phyloP scores from a whole-genome alignment of 768 basidiomycete genomes.

The Pholiota microspora region DNA sequence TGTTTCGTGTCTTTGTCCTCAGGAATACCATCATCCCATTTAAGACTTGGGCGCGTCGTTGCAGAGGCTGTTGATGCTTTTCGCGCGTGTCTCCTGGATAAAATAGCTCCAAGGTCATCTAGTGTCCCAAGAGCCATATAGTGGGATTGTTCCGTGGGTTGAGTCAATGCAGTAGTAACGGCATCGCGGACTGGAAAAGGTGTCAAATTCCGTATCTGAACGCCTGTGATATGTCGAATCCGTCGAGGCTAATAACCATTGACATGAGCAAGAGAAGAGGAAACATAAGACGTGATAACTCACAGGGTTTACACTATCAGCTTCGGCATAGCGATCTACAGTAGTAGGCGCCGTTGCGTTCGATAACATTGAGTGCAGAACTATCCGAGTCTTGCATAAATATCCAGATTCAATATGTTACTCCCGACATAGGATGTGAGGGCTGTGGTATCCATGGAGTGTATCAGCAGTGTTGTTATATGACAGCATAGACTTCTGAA shows the following conservation, averaged over 20 bases:
- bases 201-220: slow-evolving; percentile 81
- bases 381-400: slow-evolving; percentile 15
- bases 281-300: slow-evolving; percentile 1
- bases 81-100: slow-evolving; percentile 57
- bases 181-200: slow-evolving; percentile 81
- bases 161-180: slow-evolving; percentile 69
- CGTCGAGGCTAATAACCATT: slow-evolving; percentile 49
- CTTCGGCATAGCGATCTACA: slow-evolving; percentile 10
- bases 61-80: slow-evolving; percentile 60
- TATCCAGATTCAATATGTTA: slow-evolving; percentile 11
- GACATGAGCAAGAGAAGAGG: slow-evolving; percentile 4
- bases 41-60: slow-evolving; percentile 43
- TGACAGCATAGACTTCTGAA: neutral
- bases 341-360: slow-evolving; percentile 17
- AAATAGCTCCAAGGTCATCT: slow-evolving; percentile 68
- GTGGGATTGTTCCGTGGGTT: slow-evolving; percentile 63
- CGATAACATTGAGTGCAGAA: slow-evolving; percentile 19
- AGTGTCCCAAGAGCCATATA: slow-evolving; percentile 53
- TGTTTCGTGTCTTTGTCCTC: slow-evolving; percentile 24
- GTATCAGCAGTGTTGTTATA: neutral
- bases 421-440: slow-evolving; percentile 3
- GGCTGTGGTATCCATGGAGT: neutral
- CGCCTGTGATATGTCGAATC: slow-evolving; percentile 66
- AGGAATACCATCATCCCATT: slow-evolving; percentile 43
- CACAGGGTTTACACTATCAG: slow-evolving; percentile 19